Evolutionary conservation across 2,329 filamentous ascomycete species (phyloP).

Genomic region (Aspergillus carbonarius): DNA sequence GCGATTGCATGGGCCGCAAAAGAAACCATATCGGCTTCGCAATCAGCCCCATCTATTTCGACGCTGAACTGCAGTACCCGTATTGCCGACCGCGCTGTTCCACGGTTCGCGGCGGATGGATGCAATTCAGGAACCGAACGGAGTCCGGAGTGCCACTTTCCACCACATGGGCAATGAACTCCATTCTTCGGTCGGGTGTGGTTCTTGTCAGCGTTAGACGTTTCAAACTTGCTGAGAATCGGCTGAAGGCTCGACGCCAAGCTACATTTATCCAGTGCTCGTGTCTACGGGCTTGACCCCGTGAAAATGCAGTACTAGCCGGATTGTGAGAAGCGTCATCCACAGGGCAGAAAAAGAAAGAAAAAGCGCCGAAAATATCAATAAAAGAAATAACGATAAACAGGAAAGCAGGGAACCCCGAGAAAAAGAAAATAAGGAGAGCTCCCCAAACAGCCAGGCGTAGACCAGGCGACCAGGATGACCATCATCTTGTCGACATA

Average conservation of each 20-base stretch:
- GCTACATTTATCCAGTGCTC: no score
- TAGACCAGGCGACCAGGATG: not conserved
- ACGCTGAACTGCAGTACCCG: not conserved
- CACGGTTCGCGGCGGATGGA: slow-evolving; percentile 6
- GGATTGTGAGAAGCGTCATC: not conserved
- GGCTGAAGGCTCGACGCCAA: not conserved
- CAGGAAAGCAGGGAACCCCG: not conserved
- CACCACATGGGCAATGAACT: not conserved
- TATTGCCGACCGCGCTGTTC: slow-evolving; percentile 1
- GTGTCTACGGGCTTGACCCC: no score
- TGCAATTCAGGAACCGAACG: slow-evolving; percentile 3
- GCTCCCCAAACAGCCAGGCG: not conserved
- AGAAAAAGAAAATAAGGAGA: not conserved
- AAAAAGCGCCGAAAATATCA: not conserved
- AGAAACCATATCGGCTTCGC: not conserved
- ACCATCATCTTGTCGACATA: not conserved
- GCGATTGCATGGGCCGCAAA: not conserved
- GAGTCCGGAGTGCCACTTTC: not conserved
- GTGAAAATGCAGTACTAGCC: not conserved
- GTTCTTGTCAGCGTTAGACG: not conserved
- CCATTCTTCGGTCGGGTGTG: not conserved
- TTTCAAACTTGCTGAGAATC: not conserved
- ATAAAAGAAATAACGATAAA: not conserved
- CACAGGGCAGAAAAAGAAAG: not conserved
- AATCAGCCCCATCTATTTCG: not conserved